Base-by-base conservation (phyloP, 176 grass and related monocot genomes). In the Oryza punctata region DNA sequence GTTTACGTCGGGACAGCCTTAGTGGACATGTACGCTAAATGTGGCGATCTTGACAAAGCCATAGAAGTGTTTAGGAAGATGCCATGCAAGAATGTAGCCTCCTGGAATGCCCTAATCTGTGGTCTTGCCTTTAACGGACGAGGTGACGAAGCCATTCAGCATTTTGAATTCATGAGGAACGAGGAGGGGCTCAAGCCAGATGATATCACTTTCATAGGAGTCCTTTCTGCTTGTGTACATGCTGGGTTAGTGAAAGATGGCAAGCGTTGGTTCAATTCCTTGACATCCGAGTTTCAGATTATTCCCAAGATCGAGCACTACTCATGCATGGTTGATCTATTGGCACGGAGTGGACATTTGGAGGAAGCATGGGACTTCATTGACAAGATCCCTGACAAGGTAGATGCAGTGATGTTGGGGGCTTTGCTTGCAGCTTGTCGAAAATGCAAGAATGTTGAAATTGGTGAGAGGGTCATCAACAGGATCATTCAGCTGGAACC, bases 81-180 rank as follows among this genome's bases (percentile, higher is more conserved):
- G 79, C 84, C 87, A 70, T 74, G 63, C 35, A 98, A 67, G 80
- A 98, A 94, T 63, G 79, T 85, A 68, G 92, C 89, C 40, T 89
- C 95, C 63, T 98, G 90, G 90, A 98, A 98, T 44, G 90, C 95
- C 19, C 84, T 98, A 38, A 98, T 94, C 41, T 98, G 90, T 47
- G 95, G 88, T 8, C 76, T 94, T 45, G 92, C 92, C 21, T 89
- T 94, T 16, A 90, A 91, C 1, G 90, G 90, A 6, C 86, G 41
- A 73, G 87, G 88, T 18, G 64, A 82, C 19, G 88, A 91, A 30
- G 92, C 92, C n/a, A 85, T 94, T 78, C 73, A 21, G 12, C 67
- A 93, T 61, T 98, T 98, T 80, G 44, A 93, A 76, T 7, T 75
- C 38, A 98, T 98, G 92, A 89, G 82, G 45, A 76, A 82, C 54